Percentiles rank a stretch among this genome's conserved stretches.
phyloP scores from a whole-genome alignment of 108 stramenopile genomes.

The Nannochloropsis gaditana region DNA sequence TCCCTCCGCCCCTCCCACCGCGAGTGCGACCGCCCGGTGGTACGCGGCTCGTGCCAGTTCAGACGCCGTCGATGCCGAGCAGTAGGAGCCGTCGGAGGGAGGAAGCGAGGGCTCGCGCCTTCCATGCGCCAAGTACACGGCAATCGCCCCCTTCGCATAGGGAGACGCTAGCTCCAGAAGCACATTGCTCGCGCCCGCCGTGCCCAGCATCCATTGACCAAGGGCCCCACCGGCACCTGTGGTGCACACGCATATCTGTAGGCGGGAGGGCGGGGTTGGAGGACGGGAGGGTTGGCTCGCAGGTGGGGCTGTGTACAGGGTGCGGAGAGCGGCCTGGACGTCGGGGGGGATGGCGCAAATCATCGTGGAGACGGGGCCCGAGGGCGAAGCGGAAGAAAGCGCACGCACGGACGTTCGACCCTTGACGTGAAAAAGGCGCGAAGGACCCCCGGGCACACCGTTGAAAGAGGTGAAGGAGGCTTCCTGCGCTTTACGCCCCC shows the following conservation, averaged over 20 bases:
- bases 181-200: neutral
- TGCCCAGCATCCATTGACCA: neutral
- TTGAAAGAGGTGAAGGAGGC: too few relatives aligned
- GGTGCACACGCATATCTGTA: neutral
- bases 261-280: neutral
- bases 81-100: constrained; percentile 15
- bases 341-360: neutral
- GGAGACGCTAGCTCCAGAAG: neutral
- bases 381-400: neutral
- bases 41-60: neutral
- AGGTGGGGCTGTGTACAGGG: neutral
- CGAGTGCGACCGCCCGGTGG: neutral
- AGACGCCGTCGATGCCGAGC: neutral
- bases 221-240: neutral
- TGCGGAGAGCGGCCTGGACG: neutral
- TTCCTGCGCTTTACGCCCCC: too few relatives aligned
- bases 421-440: too few relatives aligned
- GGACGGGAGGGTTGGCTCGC: neutral
- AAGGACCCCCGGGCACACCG: too few relatives aligned
- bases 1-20: neutral
- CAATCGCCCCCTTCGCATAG: neutral
- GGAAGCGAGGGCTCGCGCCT: neutral
- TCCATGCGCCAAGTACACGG: neutral
- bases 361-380: neutral
- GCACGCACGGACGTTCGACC: neutral